These are phyloP conservation scores for Malus hybrid DNA, from an alignment of 331 rosid genomes.

Conservation along the genomic window DNA sequence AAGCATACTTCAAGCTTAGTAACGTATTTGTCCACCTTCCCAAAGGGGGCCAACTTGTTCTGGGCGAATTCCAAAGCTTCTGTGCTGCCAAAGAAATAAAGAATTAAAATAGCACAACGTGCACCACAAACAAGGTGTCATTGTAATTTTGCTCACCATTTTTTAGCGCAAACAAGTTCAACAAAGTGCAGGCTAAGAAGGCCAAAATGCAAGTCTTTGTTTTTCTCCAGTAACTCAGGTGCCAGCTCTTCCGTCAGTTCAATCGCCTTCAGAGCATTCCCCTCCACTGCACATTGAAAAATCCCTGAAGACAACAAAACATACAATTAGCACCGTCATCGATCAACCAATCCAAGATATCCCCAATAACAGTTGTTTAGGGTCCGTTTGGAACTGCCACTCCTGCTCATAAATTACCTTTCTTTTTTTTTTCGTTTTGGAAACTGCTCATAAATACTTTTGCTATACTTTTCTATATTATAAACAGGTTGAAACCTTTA, in stretches of 20 bases:
- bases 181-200: constrained; percentile 93
- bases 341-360: constrained; percentile 11
- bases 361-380: neutral
- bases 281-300: constrained; percentile 61
- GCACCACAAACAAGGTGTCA: neutral
- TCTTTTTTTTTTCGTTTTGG: too few relatives aligned
- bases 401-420: too few relatives aligned
- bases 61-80: constrained; percentile 96
- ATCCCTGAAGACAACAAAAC: constrained; percentile 44
- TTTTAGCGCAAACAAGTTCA: constrained; percentile 67
- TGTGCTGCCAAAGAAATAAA: constrained; percentile 81
- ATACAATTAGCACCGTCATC: constrained; percentile 13
- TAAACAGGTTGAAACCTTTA: too few relatives aligned
- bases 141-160: constrained; percentile 53
- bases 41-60: constrained; percentile 70
- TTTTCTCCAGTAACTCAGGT: constrained; percentile 58
- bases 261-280: constrained; percentile 82
- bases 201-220: constrained; percentile 81
- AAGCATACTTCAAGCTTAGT: constrained; percentile 63
- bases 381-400: neutral
- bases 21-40: constrained; percentile 56
- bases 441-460: neutral
- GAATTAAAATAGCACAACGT: constrained; percentile 16
- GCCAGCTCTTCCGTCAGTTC: constrained; percentile 74
- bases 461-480: neutral